Evolutionary conservation across 305 asterid genomes (phyloP), one percentile per base, ranked within the genome.

Genomic region (Euphrasia arctica): DNA sequence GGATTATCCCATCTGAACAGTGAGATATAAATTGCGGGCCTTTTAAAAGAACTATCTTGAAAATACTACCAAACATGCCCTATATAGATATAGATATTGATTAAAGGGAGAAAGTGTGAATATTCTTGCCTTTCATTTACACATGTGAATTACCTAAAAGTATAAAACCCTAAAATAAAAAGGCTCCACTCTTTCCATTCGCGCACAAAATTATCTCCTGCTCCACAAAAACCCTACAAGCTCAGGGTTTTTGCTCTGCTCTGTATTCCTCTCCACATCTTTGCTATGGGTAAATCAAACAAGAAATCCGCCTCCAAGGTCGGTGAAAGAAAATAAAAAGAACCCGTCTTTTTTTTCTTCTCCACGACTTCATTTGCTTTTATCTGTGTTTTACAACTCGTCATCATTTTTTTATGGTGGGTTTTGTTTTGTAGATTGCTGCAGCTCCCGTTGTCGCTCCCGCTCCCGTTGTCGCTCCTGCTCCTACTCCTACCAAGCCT

Each of bases 281-380:
- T 48, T 48, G 3, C 54, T 13, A 49, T 49, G 54, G 54, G 54
- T 49, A 13, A 49, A 49, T 49, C 54, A 13, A 4, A 5, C 18
- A 49, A 49, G 18, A 49, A 49, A 49, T 49, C 54, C 14, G 25
- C 27, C 54, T 49, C 54, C 22, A 13, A 49, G 54, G 54, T 49
- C 8, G 11, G 54, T 48, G 8, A 5, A 48, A 48, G 54, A 49
- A 49, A n/a, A 5, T 12, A n/a, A 49, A 12, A 48, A 48, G 8
- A 13, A 1, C 5, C 25, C 14, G 4, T 2, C 5, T 13, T 13
- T 49, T 49, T 13, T 4, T 49, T 49, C 51, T 9, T 45, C 51
- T 45, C 36, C 36, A 32, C 5, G 36, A 32, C 2, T 45, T 8
- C 51, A 13, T 45, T 45, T 9, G 11, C 12, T 9, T 13, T 45